Base-by-base conservation (phyloP, 176 grass and related monocot species). In the Luzula sylvatica region DNA sequence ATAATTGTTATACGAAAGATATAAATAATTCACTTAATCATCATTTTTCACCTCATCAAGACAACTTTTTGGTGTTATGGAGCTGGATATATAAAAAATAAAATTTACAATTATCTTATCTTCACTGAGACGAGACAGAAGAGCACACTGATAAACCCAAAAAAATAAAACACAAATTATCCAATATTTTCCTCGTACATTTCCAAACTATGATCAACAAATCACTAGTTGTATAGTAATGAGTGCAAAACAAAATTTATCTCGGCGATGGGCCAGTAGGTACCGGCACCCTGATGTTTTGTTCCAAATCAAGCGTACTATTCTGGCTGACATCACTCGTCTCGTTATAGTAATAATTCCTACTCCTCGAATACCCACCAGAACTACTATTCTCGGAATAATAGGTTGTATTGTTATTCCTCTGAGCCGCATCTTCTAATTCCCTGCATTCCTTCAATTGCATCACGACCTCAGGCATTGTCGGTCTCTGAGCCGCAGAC, bases 381-480 rank as follows among this genome's bases (percentile, higher is more conserved):
- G 3, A 38, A 46, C 42, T n/a, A n/a, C n/a, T 50, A 20, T 4
- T 23, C 1, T 24, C 52, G 0, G 53, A 23, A 62, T 45, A 50
- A 25, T 23, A 50, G 23, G 15, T 1, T 2, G 32, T 11, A 0
- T 3, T 66, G 8, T 7, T 0, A 45, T 42, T 15, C 3, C 61
- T n/a, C 3, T 2, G 5, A 0, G 4, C 30, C 15, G 0, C 0
- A 7, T 72, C 32, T 43, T 83, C 80, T 2, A 83, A 56, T 23
- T 63, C 63, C 3, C 77, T 23, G 56, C 80, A 77, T 43, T 74
- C 60, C 40, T 49, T 65, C 0, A 74, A 58, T 23, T 74, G 49
- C 38, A 66, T 27, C 12, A 66, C 59, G 8, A 74, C 71, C 19
- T 65, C 71, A 30, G 38, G 11, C 71, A 74, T 74, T 4, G 50